A percentile compares a stretch with the other conserved stretches of the same genome.
phyloP scores from a whole-genome alignment of 1,284 basidiomycete species.

The Cystobasidium sp. region DNA sequence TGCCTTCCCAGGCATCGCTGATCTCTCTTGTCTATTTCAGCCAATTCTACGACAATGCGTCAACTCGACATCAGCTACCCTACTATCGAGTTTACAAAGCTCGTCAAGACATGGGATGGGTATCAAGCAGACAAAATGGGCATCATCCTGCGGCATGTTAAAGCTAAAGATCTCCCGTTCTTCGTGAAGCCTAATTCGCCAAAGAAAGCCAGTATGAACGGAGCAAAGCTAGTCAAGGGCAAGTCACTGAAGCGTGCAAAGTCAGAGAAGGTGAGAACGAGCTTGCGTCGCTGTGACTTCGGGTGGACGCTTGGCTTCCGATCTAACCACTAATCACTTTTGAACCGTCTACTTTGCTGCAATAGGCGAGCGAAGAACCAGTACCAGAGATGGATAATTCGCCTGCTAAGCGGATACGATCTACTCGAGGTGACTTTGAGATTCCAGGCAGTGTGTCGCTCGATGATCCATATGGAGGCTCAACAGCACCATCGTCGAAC shows the following conservation, averaged over 20 bases:
- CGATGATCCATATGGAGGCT: conserved; percentile 23
- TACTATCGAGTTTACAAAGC: conserved; percentile 91
- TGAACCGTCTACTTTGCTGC: background rate
- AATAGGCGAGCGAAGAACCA: conserved; percentile 14
- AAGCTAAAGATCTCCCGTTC: conserved; percentile 65
- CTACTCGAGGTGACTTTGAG: conserved; percentile 23
- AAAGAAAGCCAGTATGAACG: conserved; percentile 2
- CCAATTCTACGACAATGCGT: conserved; percentile 21
- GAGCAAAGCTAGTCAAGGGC: conserved; percentile 19
- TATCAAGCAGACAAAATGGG: conserved; percentile 93
- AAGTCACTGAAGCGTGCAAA: conserved; percentile 41
- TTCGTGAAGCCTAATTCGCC: conserved; percentile 13
- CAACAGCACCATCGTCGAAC: conserved; percentile 5
- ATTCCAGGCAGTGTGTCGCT: conserved; percentile 22
- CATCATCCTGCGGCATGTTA: conserved; percentile 90
- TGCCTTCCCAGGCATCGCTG: conserved; percentile 33
- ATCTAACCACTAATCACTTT: background rate
- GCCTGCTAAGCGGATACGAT: conserved; percentile 38
- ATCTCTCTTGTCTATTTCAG: background rate
- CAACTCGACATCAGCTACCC: conserved; percentile 96
- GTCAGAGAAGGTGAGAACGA: conserved; percentile 30
- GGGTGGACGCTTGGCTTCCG: background rate
- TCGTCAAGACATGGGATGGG: conserved; percentile 94
- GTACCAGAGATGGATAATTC: conserved; percentile 5
- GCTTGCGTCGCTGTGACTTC: background rate